Percentiles rank a stretch among this genome's conserved stretches.
Conservation (phyloP, 2,329 filamentous ascomycete genomes). For the Dothiorella sarmentorum region DNA sequence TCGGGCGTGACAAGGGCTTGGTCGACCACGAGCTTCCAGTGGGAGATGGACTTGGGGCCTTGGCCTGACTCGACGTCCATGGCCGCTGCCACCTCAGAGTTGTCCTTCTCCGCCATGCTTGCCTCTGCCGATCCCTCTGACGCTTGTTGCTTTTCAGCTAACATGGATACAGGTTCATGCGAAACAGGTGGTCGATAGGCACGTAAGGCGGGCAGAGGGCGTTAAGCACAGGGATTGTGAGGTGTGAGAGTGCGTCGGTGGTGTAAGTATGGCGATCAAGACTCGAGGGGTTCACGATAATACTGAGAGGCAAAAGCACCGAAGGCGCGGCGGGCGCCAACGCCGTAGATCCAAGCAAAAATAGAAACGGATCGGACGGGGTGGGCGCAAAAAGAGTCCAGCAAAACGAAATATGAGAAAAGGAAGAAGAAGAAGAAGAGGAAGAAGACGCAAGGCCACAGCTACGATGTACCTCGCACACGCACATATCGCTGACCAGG, state of each 20-base stretch:
- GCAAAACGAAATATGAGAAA: background rate
- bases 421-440: background rate
- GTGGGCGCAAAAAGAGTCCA: background rate
- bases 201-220: background rate
- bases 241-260: background rate
- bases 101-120: conserved; percentile 2
- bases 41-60: conserved; percentile 25
- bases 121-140: background rate
- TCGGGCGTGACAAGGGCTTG: conserved; percentile 38
- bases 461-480: background rate
- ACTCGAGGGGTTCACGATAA: conserved; percentile 12
- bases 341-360: background rate
- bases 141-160: background rate
- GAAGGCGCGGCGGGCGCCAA: background rate
- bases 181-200: background rate
- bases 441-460: background rate
- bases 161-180: background rate
- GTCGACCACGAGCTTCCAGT: conserved; percentile 36
- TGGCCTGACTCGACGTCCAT: conserved; percentile 15
- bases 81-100: background rate
- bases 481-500: background rate
- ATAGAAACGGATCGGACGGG: background rate
- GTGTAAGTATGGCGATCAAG: background rate
- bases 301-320: background rate
- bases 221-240: background rate